phyloP scores from a whole-genome alignment of 768 basidiomycete genomes.

The Daedaleopsis nitida region DNA sequence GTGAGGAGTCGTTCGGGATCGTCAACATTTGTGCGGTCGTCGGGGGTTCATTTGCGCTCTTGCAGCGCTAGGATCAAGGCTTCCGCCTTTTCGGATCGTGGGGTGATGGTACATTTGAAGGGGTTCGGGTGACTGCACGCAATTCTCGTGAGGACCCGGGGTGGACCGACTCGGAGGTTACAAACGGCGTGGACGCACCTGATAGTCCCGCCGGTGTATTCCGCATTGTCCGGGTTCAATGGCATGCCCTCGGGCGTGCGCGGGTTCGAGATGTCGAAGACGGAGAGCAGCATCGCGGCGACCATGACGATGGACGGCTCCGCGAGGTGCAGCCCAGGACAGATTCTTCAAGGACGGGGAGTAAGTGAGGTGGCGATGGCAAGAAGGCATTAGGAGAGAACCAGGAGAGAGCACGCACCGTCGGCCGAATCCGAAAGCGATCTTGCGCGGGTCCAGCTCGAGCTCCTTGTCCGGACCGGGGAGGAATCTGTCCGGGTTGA shows the following conservation, averaged over 20 bases:
- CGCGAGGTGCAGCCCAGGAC: conserved; percentile 25
- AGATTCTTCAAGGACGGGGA: conserved; percentile 12
- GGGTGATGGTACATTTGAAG: conserved; percentile 47
- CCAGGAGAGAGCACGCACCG: conserved; percentile 3
- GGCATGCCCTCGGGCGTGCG: conserved; percentile 8
- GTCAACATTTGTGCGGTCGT: background rate
- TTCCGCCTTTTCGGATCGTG: conserved; percentile 34
- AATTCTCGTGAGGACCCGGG: background rate
- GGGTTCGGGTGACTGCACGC: conserved; percentile 48
- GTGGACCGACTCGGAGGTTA: background rate
- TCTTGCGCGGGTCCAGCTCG: conserved; percentile 28
- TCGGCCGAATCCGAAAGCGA: conserved; percentile 39
- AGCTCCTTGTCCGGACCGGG: background rate
- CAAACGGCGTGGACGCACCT: conserved; percentile 16
- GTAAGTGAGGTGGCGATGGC: background rate
- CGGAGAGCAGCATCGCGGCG: conserved; percentile 38
- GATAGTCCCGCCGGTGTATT: conserved; percentile 25
- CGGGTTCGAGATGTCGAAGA: conserved; percentile 33
- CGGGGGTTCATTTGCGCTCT: background rate
- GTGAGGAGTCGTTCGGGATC: too few relatives aligned
- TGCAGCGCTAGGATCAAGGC: conserved; percentile 7
- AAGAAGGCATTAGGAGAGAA: too few relatives aligned
- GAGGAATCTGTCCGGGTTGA: conserved; percentile 6
- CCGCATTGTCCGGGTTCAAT: conserved; percentile 12
- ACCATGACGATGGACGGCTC: conserved; percentile 29